phyloP scores from a whole-genome alignment of 148 eudicot species.

The Amaranthus hypochondriacus region DNA sequence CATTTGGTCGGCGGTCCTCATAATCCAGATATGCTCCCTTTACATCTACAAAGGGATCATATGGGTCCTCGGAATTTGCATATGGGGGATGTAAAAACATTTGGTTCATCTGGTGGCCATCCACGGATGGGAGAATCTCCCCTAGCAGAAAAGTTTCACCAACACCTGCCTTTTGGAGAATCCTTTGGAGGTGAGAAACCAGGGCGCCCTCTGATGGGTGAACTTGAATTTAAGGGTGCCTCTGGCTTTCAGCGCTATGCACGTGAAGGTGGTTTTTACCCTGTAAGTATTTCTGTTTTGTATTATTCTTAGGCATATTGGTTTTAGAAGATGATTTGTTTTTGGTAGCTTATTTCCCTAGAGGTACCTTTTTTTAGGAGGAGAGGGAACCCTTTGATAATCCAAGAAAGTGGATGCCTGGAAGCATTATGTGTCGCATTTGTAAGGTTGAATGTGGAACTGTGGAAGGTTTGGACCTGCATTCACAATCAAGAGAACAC shows the following conservation, averaged over 20 bases:
- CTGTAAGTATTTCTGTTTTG: slow-evolving; percentile 42
- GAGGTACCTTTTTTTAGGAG: slow-evolving; percentile 36
- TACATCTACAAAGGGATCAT: slow-evolving; percentile 39
- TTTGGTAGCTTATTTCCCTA: slow-evolving; percentile 18
- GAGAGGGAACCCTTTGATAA: slow-evolving; percentile 63
- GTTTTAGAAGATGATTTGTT: slow-evolving; percentile 2
- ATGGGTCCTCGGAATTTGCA: slow-evolving; percentile 43
- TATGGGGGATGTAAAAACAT: slow-evolving; percentile 42
- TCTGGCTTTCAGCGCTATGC: slow-evolving; percentile 39
- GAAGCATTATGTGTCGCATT: slow-evolving; percentile 80
- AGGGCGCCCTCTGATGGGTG: slow-evolving; percentile 52
- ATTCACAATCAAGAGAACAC: slow-evolving; percentile 88
- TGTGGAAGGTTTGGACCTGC: slow-evolving; percentile 86
- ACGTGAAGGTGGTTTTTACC: slow-evolving; percentile 46
- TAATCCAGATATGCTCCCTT: slow-evolving; percentile 42
- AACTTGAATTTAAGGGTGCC: slow-evolving; percentile 64
- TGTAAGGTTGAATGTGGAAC: slow-evolving; percentile 90
- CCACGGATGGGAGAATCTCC: slow-evolving; percentile 49
- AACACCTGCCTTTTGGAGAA: slow-evolving; percentile 43
- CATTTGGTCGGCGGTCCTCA: slow-evolving; percentile 23
- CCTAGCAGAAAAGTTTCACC: slow-evolving; percentile 49
- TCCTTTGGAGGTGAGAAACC: slow-evolving; percentile 52
- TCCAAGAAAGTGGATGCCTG: slow-evolving; percentile 50
- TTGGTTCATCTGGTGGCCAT: slow-evolving; percentile 46
- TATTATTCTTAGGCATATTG: not conserved